phyloP scores from a whole-genome alignment of 352 stramenopile species.

The Nothophytophthora sp. region DNA sequence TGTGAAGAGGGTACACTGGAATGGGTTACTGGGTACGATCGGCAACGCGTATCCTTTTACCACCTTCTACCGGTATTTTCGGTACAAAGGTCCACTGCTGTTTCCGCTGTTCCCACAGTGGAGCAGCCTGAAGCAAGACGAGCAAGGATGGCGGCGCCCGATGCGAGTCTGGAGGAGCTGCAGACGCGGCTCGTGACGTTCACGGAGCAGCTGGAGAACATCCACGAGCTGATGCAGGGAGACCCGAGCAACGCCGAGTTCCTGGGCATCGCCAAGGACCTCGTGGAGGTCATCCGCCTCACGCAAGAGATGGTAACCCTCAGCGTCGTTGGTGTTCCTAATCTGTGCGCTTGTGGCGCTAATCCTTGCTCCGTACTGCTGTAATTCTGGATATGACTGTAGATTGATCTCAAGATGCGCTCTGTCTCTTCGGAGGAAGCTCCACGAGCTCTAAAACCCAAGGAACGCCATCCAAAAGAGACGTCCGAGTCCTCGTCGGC shows the following conservation, averaged over 20 bases:
- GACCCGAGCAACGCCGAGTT: slow-evolving; percentile 77
- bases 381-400: not conserved
- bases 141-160: slow-evolving; percentile 13
- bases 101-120: too few relatives aligned
- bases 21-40: too few relatives aligned
- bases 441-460: not conserved
- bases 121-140: not conserved
- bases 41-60: too few relatives aligned
- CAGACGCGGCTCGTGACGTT: slow-evolving; percentile 80
- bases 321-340: not conserved
- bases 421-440: not conserved
- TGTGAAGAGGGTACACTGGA: too few relatives aligned
- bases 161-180: slow-evolving; percentile 68
- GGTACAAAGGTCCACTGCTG: too few relatives aligned
- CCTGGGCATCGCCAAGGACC: slow-evolving; percentile 72
- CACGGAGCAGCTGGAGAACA: slow-evolving; percentile 79
- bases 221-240: slow-evolving; percentile 73
- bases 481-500: too few relatives aligned
- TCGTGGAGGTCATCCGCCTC: slow-evolving; percentile 85
- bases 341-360: not conserved
- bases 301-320: slow-evolving; percentile 86
- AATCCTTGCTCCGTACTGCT: not conserved
- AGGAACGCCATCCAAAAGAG: slow-evolving; percentile 4
- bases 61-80: too few relatives aligned
- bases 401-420: slow-evolving; percentile 45